Percentiles rank a stretch among this genome's conserved stretches.
Evolutionary conservation across 2,329 filamentous ascomycete species (phyloP).

Genomic region (Aspergillus uvarum): DNA sequence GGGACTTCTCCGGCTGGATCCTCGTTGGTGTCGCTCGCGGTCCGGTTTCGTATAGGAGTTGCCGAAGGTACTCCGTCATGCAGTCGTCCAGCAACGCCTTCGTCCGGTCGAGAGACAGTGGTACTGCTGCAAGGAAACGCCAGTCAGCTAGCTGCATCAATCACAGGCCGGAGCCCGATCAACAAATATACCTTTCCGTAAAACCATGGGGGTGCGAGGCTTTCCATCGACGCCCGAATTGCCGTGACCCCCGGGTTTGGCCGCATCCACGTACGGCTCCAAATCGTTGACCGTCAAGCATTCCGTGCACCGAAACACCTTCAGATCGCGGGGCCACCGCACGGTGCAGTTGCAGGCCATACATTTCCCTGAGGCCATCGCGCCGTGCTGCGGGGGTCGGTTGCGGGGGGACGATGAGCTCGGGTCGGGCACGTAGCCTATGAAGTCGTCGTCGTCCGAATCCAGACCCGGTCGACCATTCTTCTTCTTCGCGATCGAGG

Average conservation of each 20-base stretch:
- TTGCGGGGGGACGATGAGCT: constrained; percentile 43
- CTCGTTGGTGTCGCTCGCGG: constrained; percentile 23
- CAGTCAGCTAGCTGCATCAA: neutral
- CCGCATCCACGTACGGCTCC: constrained; percentile 42
- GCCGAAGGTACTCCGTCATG: constrained; percentile 51
- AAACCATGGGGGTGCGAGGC: constrained; percentile 13
- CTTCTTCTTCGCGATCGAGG: constrained; percentile 48
- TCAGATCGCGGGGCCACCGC: constrained; percentile 72
- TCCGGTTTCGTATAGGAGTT: constrained; percentile 33
- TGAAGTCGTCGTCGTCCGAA: constrained; percentile 34
- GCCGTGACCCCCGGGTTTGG: constrained; percentile 18
- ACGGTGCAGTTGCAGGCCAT: constrained; percentile 83
- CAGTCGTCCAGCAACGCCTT: constrained; percentile 58
- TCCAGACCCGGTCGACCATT: constrained; percentile 43
- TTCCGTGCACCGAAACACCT: constrained; percentile 76
- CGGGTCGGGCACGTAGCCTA: constrained; percentile 33
- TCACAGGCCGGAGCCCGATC: neutral
- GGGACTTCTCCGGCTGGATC: constrained; percentile 9
- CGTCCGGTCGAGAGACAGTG: constrained; percentile 62
- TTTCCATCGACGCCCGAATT: constrained; percentile 23
- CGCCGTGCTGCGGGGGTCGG: constrained; percentile 43
- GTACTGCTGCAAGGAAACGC: constrained; percentile 33
- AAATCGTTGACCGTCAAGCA: constrained; percentile 85
- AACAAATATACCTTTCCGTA: constrained; percentile 25
- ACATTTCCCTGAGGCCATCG: constrained; percentile 70